Evolutionary conservation across 2,329 filamentous ascomycete genomes (phyloP).

Genomic region (Niveomyces coronatus): DNA sequence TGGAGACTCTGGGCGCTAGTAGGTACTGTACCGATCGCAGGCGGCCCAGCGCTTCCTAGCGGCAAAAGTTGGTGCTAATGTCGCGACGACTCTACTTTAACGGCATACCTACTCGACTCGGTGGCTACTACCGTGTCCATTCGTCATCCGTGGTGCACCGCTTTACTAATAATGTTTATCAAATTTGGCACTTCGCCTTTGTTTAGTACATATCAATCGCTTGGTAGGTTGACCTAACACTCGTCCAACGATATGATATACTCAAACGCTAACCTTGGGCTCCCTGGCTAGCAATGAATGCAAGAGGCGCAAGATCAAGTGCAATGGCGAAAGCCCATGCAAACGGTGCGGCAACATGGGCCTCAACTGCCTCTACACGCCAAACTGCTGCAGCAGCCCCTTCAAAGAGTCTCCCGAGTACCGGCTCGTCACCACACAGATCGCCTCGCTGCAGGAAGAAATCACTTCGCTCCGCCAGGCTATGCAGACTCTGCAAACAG

Average conservation of each 20-base stretch:
- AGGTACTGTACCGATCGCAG: no score
- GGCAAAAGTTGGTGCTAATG: no score
- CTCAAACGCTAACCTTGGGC: constrained; percentile 5
- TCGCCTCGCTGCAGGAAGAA: constrained; percentile 70
- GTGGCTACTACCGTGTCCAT: no score
- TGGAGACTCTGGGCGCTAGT: background rate
- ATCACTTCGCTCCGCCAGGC: constrained; percentile 67
- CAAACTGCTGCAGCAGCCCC: constrained; percentile 60
- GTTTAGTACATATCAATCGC: constrained; percentile 50
- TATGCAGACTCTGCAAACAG: constrained; percentile 52
- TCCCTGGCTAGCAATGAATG: constrained; percentile 50
- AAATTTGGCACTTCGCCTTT: no score
- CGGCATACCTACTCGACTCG: no score
- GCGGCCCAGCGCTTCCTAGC: no score
- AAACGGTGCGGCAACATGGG: constrained; percentile 59
- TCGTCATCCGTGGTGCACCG: no score
- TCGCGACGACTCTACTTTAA: no score
- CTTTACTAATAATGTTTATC: background rate
- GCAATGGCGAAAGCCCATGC: constrained; percentile 60
- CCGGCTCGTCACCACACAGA: constrained; percentile 66
- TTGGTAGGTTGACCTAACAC: constrained; percentile 47
- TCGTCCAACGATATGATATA: no score
- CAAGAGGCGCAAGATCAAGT: constrained; percentile 67
- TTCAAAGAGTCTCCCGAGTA: constrained; percentile 93
- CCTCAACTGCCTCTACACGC: constrained; percentile 53